Evolutionary conservation across 2,329 filamentous ascomycete genomes (phyloP).

Genomic region (Fusarium protoensiforme): DNA sequence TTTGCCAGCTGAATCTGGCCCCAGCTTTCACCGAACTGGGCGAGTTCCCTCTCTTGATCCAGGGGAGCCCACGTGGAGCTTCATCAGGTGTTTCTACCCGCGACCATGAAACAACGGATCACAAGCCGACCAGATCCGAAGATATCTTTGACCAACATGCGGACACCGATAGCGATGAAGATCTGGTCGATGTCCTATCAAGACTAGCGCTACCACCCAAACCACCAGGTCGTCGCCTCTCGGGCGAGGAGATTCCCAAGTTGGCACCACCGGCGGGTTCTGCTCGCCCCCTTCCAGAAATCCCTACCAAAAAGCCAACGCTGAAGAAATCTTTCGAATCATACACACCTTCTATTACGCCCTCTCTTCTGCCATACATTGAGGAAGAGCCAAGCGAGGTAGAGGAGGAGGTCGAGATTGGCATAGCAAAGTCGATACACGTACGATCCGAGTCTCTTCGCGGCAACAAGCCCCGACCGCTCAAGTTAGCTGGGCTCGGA

Average conservation of each 20-base stretch:
- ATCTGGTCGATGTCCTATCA: background rate
- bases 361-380: conserved; percentile 35
- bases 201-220: background rate
- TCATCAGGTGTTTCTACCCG: background rate
- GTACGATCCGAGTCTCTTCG: conserved; percentile 14
- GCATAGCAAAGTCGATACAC: conserved; percentile 11
- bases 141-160: background rate
- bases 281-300: conserved; percentile 35
- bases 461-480: background rate
- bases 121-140: background rate
- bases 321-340: conserved; percentile 11
- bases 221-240: background rate
- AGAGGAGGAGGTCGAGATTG: conserved; percentile 20
- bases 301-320: conserved; percentile 20
- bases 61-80: background rate
- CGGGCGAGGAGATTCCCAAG: background rate
- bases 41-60: background rate
- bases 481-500: background rate
- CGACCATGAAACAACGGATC: background rate
- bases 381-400: conserved; percentile 29
- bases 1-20: conserved; percentile 61
- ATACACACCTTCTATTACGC: conserved; percentile 8
- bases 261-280: background rate
- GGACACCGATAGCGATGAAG: background rate
- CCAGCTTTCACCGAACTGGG: conserved; percentile 35